These are phyloP conservation scores for Phascolomyces articulosus DNA, from an alignment of 371 early-diverging fungal genomes.

Conservation along the genomic window DNA sequence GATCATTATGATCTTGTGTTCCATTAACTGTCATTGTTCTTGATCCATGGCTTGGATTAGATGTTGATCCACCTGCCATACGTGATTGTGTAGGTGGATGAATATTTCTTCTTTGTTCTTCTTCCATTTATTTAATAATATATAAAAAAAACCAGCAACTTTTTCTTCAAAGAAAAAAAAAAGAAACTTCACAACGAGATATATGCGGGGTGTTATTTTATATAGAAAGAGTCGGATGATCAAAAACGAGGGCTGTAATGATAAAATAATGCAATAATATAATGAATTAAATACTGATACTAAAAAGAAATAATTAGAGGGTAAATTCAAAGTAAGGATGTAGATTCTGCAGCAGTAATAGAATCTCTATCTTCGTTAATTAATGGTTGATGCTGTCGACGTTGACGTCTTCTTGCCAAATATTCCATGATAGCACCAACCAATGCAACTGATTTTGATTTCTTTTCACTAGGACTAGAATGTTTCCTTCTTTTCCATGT, in stretches of 20 bases:
- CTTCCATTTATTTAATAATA: slow-evolving; percentile 1
- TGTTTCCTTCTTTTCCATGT: slow-evolving; percentile 1
- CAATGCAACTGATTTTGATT: not conserved
- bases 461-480: not conserved
- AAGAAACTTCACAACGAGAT: not conserved
- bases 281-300: too few species aligned
- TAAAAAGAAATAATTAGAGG: too few species aligned
- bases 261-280: not conserved
- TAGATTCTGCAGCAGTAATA: not conserved
- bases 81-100: slow-evolving; percentile 18
- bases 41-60: slow-evolving; percentile 37
- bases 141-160: not conserved
- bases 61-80: slow-evolving; percentile 28
- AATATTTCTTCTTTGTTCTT: not conserved
- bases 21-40: slow-evolving; percentile 39
- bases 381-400: not conserved
- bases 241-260: not conserved
- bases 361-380: not conserved
- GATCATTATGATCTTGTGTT: slow-evolving; percentile 15
- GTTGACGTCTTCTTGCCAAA: slow-evolving; percentile 3
- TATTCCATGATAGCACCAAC: slow-evolving; percentile 2
- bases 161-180: not conserved
- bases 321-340: not conserved
- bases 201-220: not conserved
- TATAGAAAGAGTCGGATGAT: not conserved